Evolutionary conservation across 2,329 filamentous ascomycete species (phyloP).

Genomic region (Pseudocercospora macadamiae): DNA sequence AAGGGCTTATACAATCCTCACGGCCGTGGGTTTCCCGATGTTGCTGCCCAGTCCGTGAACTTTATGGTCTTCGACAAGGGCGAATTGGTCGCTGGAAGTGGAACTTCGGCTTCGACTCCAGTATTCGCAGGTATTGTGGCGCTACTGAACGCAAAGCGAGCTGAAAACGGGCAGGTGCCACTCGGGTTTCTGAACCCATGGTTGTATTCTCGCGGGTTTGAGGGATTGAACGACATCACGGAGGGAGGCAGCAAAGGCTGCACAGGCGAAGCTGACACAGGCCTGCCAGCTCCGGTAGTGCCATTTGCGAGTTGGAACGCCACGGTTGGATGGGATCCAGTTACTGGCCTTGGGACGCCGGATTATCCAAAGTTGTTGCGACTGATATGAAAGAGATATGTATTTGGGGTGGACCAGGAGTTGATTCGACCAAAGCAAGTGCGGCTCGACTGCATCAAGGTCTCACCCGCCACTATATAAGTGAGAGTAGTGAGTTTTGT

Average conservation of each 20-base stretch:
- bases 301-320: constrained; percentile 31
- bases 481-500: too few relatives aligned
- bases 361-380: constrained; percentile 33
- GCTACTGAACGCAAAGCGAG: constrained; percentile 64
- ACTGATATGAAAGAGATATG: constrained; percentile 28
- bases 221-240: constrained; percentile 54
- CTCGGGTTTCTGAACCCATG: constrained; percentile 61
- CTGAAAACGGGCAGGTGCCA: constrained; percentile 51
- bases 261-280: constrained; percentile 17
- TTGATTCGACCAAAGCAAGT: too few relatives aligned
- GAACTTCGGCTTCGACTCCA: constrained; percentile 58
- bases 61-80: constrained; percentile 43
- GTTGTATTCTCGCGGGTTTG: constrained; percentile 51
- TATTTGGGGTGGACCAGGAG: too few relatives aligned
- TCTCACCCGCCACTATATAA: too few relatives aligned
- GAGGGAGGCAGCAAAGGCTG: constrained; percentile 34
- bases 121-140: constrained; percentile 61
- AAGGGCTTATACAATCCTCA: constrained; percentile 44
- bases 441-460: too few relatives aligned
- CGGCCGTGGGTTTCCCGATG: constrained; percentile 50
- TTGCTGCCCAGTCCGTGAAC: constrained; percentile 49
- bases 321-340: constrained; percentile 31
- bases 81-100: constrained; percentile 42
- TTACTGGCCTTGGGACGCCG: constrained; percentile 20
- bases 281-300: constrained; percentile 35